A percentile compares a stretch with the other conserved stretches of the same genome.
These are phyloP conservation scores for Xylogone sp. DNA, from an alignment of 2,329 filamentous ascomycete genomes.

Conservation along the genomic window DNA sequence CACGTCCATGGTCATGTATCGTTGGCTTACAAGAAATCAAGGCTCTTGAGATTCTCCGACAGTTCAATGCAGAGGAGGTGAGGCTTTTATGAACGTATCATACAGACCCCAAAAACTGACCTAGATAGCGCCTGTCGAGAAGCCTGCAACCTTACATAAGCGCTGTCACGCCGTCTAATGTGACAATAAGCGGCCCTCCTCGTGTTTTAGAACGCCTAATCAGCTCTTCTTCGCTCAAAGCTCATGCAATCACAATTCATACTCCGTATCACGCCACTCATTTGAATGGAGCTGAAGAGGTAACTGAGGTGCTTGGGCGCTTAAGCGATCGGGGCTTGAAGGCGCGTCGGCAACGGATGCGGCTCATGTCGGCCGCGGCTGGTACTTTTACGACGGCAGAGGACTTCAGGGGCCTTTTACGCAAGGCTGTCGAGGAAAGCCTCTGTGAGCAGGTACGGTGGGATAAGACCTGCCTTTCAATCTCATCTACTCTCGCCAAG, in stretches of 20 bases:
- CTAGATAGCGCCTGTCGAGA: not conserved
- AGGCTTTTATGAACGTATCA: too few relatives aligned
- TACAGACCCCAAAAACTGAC: too few relatives aligned
- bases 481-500: too few relatives aligned
- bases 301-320: too few relatives aligned
- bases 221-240: not conserved
- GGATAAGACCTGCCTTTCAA: too few relatives aligned
- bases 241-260: conserved; percentile 4
- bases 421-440: too few relatives aligned
- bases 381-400: too few relatives aligned
- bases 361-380: too few relatives aligned
- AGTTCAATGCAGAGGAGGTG: not conserved
- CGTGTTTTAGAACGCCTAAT: not conserved
- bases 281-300: conserved; percentile 15
- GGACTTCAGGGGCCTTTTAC: too few relatives aligned
- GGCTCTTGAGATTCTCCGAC: conserved; percentile 1
- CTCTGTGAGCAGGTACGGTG: not conserved
- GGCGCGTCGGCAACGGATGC: too few relatives aligned
- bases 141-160: conserved; percentile 5
- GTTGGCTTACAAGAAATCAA: not conserved
- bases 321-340: too few relatives aligned
- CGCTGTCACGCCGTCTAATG: conserved; percentile 2
- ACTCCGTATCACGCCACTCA: conserved; percentile 21
- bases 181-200: conserved; percentile 9
- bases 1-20: not conserved